phyloP scores from a whole-genome alignment of 148 eudicot species.

The Bassia scoparia region DNA sequence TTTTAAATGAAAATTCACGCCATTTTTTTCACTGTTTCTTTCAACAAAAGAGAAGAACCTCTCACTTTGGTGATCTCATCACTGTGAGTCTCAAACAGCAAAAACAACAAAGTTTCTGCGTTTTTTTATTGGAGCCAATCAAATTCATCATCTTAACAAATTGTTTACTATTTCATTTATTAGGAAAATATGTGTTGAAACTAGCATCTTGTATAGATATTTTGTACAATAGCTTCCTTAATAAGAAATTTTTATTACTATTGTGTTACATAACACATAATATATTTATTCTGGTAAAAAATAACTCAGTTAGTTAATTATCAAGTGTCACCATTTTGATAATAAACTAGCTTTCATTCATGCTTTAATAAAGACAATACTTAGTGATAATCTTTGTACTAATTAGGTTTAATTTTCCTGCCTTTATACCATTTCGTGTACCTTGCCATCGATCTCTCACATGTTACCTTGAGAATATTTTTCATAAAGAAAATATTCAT shows the following conservation, averaged over 20 bases:
- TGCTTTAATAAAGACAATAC: not conserved
- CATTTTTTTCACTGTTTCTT: not conserved
- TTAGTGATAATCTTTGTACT: not conserved
- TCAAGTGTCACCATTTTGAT: not conserved
- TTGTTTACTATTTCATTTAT: slow-evolving; percentile 12
- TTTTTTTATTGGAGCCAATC: slow-evolving; percentile 20
- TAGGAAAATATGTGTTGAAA: slow-evolving; percentile 25
- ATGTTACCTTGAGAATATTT: too few species aligned
- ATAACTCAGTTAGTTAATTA: not conserved
- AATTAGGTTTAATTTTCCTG: too few species aligned
- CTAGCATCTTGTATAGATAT: slow-evolving; percentile 43
- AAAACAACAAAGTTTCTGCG: slow-evolving; percentile 22
- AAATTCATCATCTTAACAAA: slow-evolving; percentile 18
- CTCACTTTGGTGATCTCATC: slow-evolving; percentile 24
- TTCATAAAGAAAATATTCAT: too few species aligned
- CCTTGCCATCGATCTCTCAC: too few species aligned
- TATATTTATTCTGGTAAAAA: not conserved
- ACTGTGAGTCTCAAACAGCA: slow-evolving; percentile 26
- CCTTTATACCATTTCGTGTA: too few species aligned
- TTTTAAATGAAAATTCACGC: not conserved
- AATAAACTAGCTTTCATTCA: too few species aligned
- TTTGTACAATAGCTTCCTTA: slow-evolving; percentile 17
- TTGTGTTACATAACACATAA: not conserved
- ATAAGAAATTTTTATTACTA: not conserved
- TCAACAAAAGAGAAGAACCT: slow-evolving; percentile 5